These are phyloP conservation scores for Cyclostephanos invisitatus DNA, from an alignment of 108 stramenopile genomes.

Conservation along the genomic window DNA sequence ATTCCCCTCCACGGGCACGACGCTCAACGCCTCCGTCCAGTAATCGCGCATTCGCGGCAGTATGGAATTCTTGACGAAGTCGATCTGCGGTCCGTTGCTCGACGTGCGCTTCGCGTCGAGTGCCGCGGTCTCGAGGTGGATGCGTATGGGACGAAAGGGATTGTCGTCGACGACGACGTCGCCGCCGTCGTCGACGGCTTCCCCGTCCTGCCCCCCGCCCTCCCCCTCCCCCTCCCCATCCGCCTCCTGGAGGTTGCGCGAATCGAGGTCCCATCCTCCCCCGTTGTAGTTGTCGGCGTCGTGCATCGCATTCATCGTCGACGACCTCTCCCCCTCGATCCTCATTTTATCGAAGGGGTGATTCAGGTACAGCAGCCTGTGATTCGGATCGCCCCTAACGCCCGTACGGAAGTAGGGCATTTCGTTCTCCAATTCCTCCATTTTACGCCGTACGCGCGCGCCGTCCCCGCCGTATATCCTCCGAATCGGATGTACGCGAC, in stretches of 20 bases:
- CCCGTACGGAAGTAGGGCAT: constrained; percentile 64
- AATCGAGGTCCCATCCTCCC: not conserved
- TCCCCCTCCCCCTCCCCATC: not conserved
- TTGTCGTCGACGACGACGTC: constrained; percentile 12
- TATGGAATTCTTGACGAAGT: constrained; percentile 73
- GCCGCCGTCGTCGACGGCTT: not conserved
- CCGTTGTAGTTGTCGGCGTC: constrained; percentile 1
- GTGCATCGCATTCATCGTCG: constrained; percentile 1
- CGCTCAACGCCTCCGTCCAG: constrained; percentile 71
- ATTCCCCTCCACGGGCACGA: constrained; percentile 74
- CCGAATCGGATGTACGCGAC: constrained; percentile 50
- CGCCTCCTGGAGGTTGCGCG: constrained; percentile 31
- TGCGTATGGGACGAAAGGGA: constrained; percentile 74
- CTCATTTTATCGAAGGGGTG: constrained; percentile 63
- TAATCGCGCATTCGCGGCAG: constrained; percentile 66
- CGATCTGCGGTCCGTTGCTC: constrained; percentile 59
- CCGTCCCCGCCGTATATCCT: constrained; percentile 66
- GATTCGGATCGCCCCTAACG: constrained; percentile 60
- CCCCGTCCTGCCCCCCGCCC: not conserved
- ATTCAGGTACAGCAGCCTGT: constrained; percentile 64
- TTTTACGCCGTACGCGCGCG: constrained; percentile 55
- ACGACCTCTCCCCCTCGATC: constrained; percentile 9
- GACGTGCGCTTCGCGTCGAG: constrained; percentile 53
- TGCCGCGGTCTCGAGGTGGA: constrained; percentile 68
- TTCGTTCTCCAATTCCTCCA: constrained; percentile 64